These are phyloP conservation scores for Skeletonema costatum DNA, from an alignment of 108 stramenopile species.

Conservation along the genomic window DNA sequence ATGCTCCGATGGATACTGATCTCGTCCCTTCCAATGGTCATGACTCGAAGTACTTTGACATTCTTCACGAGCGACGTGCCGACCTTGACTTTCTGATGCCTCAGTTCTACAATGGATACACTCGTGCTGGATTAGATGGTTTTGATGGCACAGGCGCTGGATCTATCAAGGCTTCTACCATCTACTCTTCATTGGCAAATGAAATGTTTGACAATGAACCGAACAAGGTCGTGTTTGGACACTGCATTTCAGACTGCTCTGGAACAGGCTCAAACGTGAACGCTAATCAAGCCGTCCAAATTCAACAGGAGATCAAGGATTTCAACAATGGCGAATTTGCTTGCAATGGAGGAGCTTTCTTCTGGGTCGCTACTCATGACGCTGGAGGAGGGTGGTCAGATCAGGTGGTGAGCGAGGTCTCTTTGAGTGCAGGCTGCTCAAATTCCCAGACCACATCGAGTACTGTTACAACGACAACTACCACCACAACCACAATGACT, in stretches of 20 bases:
- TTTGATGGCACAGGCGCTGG: conserved; percentile 28
- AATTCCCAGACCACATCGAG: conserved; percentile 9
- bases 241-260: conserved; percentile 59
- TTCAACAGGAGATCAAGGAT: conserved; percentile 29
- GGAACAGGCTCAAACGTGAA: conserved; percentile 39
- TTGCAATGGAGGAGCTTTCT: conserved; percentile 64
- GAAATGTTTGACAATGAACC: conserved; percentile 55
- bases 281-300: conserved; percentile 37
- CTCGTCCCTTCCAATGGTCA: conserved; percentile 11
- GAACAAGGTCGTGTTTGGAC: conserved; percentile 57
- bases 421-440: neutral
- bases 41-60: conserved; percentile 49
- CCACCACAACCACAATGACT: neutral
- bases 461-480: neutral
- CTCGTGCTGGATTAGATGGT: conserved; percentile 46
- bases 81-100: conserved; percentile 61
- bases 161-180: conserved; percentile 8
- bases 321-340: conserved; percentile 27
- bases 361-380: conserved; percentile 60
- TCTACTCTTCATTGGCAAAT: conserved; percentile 43
- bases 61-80: conserved; percentile 29
- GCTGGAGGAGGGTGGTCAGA: conserved; percentile 46
- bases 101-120: conserved; percentile 63
- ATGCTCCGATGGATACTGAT: conserved; percentile 69
- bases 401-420: conserved; percentile 13